A percentile compares a stretch with the other conserved stretches of the same genome.
These are phyloP conservation scores for Didymella pinodella DNA, from an alignment of 2,329 filamentous ascomycete genomes.

Conservation along the genomic window DNA sequence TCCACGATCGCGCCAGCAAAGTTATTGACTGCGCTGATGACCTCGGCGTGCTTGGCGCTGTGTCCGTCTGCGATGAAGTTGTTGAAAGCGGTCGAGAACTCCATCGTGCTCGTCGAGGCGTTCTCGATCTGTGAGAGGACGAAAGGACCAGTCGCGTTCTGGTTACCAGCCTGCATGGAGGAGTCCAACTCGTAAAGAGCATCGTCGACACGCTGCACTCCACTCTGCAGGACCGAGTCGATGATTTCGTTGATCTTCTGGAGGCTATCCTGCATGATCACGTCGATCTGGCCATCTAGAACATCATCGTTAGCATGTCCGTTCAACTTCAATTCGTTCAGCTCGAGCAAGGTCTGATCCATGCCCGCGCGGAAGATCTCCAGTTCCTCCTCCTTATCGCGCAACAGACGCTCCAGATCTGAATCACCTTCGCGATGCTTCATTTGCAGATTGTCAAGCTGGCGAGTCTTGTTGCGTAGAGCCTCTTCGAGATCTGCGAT, in stretches of 20 bases:
- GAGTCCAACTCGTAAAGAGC: slow-evolving; percentile 97
- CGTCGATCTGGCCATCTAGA: slow-evolving; percentile 89
- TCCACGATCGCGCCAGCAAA: slow-evolving; percentile 92
- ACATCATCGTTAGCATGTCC: slow-evolving; percentile 74
- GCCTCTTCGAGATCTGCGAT: slow-evolving; percentile 97
- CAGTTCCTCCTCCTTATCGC: slow-evolving; percentile 96
- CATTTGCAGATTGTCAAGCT: slow-evolving; percentile 82
- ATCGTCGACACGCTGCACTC: slow-evolving; percentile 93
- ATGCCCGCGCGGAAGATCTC: slow-evolving; percentile 98
- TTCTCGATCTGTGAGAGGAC: slow-evolving; percentile 98
- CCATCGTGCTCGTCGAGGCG: slow-evolving; percentile 90
- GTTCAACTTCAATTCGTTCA: slow-evolving; percentile 79
- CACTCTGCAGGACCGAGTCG: slow-evolving; percentile 92
- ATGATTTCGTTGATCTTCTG: slow-evolving; percentile 97
- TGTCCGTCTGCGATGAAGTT: slow-evolving; percentile 98
- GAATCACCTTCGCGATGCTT: slow-evolving; percentile 81
- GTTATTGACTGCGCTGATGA: slow-evolving; percentile 90
- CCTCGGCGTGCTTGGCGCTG: slow-evolving; percentile 85
- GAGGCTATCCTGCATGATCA: slow-evolving; percentile 83
- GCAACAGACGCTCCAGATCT: slow-evolving; percentile 83
- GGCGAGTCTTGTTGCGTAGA: slow-evolving; percentile 82
- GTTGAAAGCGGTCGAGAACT: slow-evolving; percentile 98
- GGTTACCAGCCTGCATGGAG: slow-evolving; percentile 97
- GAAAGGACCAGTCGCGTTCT: slow-evolving; percentile 93
- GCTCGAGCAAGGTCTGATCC: slow-evolving; percentile 92